phyloP scores from a whole-genome alignment of 176 grass and related monocot species.

The Ensete ventricosum region DNA sequence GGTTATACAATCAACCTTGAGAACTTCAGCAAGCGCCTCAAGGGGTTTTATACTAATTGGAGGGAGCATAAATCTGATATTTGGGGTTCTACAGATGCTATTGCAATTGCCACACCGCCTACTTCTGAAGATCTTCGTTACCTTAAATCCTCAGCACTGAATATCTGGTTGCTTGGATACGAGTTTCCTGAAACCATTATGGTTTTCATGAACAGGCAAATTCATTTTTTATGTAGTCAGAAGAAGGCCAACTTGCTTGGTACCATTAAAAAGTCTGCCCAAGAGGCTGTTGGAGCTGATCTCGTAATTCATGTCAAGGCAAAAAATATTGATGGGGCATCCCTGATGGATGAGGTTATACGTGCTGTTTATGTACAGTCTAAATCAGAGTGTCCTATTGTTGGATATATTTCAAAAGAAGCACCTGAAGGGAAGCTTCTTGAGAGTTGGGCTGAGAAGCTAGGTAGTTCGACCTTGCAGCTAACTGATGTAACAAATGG shows the following conservation, averaged over 20 bases:
- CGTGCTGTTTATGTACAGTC: constrained; percentile 33
- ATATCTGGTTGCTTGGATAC: constrained; percentile 66
- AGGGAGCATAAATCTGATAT: constrained; percentile 42
- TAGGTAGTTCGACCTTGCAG: constrained; percentile 37
- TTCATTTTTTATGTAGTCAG: constrained; percentile 71
- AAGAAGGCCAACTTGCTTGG: constrained; percentile 67
- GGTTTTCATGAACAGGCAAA: constrained; percentile 61
- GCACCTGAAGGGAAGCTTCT: constrained; percentile 79
- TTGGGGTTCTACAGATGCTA: constrained; percentile 64
- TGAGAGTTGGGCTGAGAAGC: constrained; percentile 62
- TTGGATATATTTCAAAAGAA: constrained; percentile 76
- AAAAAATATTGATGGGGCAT: constrained; percentile 61
- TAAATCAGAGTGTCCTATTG: constrained; percentile 44
- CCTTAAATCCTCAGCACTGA: constrained; percentile 65
- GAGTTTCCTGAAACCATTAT: constrained; percentile 91
- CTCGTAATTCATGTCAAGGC: constrained; percentile 67
- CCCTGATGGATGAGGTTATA: constrained; percentile 66
- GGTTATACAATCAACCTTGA: constrained; percentile 49
- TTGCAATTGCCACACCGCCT: constrained; percentile 64
- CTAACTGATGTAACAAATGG: constrained; percentile 55
- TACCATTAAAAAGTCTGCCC: constrained; percentile 56
- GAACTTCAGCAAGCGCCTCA: constrained; percentile 53
- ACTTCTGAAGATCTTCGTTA: constrained; percentile 77
- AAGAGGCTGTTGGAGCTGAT: constrained; percentile 57
- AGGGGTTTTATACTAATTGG: constrained; percentile 67